A percentile compares a stretch with the other conserved stretches of the same genome.
Evolutionary conservation across 2,329 filamentous ascomycete genomes (phyloP).

Genomic region (Pestalotiopsis sp.): DNA sequence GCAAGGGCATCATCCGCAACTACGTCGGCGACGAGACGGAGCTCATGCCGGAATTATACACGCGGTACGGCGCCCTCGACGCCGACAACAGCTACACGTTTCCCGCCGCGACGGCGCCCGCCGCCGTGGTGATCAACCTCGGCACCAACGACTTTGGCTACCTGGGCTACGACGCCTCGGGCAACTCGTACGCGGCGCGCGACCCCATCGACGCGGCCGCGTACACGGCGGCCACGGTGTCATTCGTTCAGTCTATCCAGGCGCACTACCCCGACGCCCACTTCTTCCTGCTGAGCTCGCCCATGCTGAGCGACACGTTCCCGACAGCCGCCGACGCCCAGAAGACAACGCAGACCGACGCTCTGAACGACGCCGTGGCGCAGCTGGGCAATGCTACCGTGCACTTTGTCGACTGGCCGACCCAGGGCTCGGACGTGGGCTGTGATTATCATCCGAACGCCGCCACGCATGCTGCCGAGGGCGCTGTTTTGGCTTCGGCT

Average conservation of each 20-base stretch:
- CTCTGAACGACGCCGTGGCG: conserved; percentile 34
- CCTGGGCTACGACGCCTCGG: conserved; percentile 15
- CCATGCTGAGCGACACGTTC: conserved; percentile 36
- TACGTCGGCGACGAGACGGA: conserved; percentile 34
- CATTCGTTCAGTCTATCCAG: conserved; percentile 34
- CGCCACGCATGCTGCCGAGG: conserved; percentile 35
- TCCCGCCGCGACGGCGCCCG: conserved; percentile 25
- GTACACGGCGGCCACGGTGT: conserved; percentile 29
- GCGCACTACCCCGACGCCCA: conserved; percentile 35
- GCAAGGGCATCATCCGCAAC: conserved; percentile 44
- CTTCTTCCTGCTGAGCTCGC: conserved; percentile 42
- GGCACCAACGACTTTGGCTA: conserved; percentile 46
- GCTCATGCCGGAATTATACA: conserved; percentile 41
- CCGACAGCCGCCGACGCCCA: conserved; percentile 33
- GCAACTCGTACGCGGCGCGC: conserved; percentile 12
- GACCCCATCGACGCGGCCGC: conserved; percentile 27
- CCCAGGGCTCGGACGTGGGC: conserved; percentile 39
- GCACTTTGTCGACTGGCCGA: conserved; percentile 42
- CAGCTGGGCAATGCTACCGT: conserved; percentile 30
- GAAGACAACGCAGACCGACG: conserved; percentile 36
- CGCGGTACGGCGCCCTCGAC: conserved; percentile 43
- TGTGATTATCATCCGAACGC: conserved; percentile 45
- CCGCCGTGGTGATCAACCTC: conserved; percentile 44
- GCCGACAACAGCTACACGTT: conserved; percentile 38
- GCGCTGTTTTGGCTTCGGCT: conserved; percentile 27